Evolutionary conservation across 2,329 filamentous ascomycete genomes (phyloP).

Genomic region (Colletotrichum cereale): DNA sequence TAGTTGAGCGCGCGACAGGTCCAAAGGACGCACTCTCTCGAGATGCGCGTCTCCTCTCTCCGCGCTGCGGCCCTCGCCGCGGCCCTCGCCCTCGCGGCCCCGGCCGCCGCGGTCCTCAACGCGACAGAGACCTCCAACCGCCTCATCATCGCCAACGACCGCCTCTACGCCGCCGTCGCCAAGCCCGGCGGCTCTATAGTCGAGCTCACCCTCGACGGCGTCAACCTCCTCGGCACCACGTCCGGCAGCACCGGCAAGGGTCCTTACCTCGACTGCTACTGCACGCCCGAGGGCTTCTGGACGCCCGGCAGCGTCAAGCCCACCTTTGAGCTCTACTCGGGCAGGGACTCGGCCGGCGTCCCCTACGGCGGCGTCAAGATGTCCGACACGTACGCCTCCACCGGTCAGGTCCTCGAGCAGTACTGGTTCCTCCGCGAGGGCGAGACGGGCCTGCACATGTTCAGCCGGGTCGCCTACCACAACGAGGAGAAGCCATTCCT

Average conservation of each 20-base stretch:
- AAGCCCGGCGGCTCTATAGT: conserved; percentile 54
- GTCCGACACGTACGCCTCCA: conserved; percentile 67
- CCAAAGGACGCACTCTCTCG: not conserved
- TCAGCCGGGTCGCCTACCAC: conserved; percentile 67
- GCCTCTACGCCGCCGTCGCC: conserved; percentile 52
- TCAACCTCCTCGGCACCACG: conserved; percentile 61
- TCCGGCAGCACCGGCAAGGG: conserved; percentile 61
- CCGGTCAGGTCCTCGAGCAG: conserved; percentile 69
- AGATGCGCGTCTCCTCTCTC: conserved; percentile 26
- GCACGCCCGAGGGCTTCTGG: conserved; percentile 66
- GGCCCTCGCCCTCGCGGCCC: conserved; percentile 15
- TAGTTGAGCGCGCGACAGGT: not conserved
- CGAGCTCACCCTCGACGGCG: conserved; percentile 50
- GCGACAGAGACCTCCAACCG: conserved; percentile 51
- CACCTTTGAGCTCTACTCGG: conserved; percentile 63
- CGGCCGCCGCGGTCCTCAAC: conserved; percentile 46
- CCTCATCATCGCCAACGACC: conserved; percentile 54
- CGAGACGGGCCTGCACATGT: conserved; percentile 71
- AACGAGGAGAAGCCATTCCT: conserved; percentile 66
- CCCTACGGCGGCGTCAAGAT: conserved; percentile 68
- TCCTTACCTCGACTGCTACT: conserved; percentile 72
- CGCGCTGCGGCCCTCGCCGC: conserved; percentile 21
- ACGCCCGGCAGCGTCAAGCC: conserved; percentile 64
- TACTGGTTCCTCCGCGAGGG: conserved; percentile 73
- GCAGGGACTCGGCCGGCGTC: conserved; percentile 61